Base-by-base conservation (phyloP, 768 basidiomycete genomes). In the Naematelia encephala region DNA sequence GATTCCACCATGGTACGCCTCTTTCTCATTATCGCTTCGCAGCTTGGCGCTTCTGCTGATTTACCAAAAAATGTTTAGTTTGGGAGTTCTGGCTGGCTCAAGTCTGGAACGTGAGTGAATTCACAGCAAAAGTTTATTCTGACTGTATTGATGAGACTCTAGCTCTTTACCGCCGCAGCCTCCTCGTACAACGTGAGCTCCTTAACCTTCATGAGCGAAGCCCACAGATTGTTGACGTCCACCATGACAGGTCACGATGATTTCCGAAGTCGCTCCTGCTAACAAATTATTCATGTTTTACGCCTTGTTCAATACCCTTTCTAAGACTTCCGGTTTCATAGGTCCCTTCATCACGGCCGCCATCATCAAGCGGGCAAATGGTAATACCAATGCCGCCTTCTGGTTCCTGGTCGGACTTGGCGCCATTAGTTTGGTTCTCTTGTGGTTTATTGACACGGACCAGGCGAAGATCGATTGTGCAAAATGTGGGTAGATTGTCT, bases 381-480 rank as follows among this genome's bases (percentile, higher is more conserved):
- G 59, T 14, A 62, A 62, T 45, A 44, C 55, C 50, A 57, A 57
- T 44, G 19, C 25, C 19, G 56, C 60, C 8, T 62, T 55, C 26
- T 62, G 56, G 56, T 57, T 62, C 43, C 29, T 62, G 27, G 14
- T 62, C 12, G 48, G 21, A 23, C 27, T 62, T 46, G 60, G 60
- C 4, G 19, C 46, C 8, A 19, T 57, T 16, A 50, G 26, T 16
- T 5, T n/a, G 16, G 8, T 46, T 39, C 14, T 61, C 19, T 29
- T 61, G 2, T 61, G n/a, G 19, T 56, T 61, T 22, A 44, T 62
- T 13, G 56, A 57, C 23, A 51, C 60, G 5, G 56, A 51, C 51
- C 39, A 62, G 34, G 60, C 60, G 2, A 62, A 62, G 60, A 62
- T 62, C 34, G 60, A 62, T 45, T 28, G 30, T 30, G 60, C 60